These are phyloP conservation scores for Leucosporidium scottii DNA, from an alignment of 768 basidiomycete genomes.

Conservation along the genomic window DNA sequence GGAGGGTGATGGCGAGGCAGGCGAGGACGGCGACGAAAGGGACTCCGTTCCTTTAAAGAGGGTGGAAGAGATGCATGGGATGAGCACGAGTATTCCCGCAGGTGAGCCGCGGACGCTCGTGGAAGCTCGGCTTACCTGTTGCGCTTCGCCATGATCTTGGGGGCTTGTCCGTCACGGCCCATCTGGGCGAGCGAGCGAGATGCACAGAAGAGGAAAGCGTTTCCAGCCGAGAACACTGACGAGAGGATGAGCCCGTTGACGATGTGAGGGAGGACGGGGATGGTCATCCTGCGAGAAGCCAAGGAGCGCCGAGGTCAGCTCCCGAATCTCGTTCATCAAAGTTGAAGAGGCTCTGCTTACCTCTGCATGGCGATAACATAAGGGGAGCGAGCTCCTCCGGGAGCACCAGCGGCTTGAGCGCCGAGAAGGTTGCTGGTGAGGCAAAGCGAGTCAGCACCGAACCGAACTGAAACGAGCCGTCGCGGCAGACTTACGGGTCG, in stretches of 20 bases:
- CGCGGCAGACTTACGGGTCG: constrained; percentile 53
- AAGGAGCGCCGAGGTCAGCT: too few relatives aligned
- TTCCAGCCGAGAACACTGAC: constrained; percentile 35
- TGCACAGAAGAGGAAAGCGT: constrained; percentile 37
- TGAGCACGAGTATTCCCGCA: background rate
- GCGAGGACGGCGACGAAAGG: constrained; percentile 38
- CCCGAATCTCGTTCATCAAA: too few relatives aligned
- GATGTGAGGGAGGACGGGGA: constrained; percentile 31
- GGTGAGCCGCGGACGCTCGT: constrained; percentile 19
- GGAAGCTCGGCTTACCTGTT: too few relatives aligned
- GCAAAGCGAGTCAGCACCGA: background rate
- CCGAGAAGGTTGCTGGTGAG: background rate
- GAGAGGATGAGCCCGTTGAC: constrained; percentile 18
- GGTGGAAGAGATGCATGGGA: background rate
- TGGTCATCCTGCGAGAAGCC: background rate
- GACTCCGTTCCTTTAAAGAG: constrained; percentile 30
- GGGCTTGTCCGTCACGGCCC: constrained; percentile 39
- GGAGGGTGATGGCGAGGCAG: constrained; percentile 50
- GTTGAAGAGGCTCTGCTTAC: too few relatives aligned
- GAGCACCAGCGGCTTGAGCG: background rate
- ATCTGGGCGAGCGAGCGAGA: constrained; percentile 40
- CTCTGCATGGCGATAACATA: constrained; percentile 70
- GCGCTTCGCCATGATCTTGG: constrained; percentile 32
- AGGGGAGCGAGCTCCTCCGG: constrained; percentile 39
- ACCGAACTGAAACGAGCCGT: background rate